Evolutionary conservation across 1,284 basidiomycete genomes (phyloP).

Genomic region (Tilletiopsis washingtonensis): DNA sequence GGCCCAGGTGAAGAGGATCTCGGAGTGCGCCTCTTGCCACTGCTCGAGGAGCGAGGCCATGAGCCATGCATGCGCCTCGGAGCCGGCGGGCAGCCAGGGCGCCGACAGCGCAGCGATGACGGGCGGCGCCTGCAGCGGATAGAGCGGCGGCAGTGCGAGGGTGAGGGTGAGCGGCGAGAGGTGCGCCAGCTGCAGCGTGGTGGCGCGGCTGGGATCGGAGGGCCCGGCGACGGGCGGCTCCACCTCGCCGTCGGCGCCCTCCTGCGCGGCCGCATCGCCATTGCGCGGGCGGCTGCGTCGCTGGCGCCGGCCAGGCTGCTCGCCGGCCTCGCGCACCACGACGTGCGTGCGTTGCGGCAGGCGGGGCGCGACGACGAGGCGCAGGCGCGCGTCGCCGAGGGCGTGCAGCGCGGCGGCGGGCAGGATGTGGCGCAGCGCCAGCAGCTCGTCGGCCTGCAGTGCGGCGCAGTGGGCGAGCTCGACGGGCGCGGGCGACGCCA

Average conservation of each 20-base stretch:
- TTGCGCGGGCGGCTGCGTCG: not conserved
- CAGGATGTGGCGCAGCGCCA: conserved; percentile 9
- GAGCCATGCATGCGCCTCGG: too few species aligned
- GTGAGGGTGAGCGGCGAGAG: too few species aligned
- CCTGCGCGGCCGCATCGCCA: not conserved
- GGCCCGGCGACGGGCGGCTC: not conserved
- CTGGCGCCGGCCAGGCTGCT: not conserved
- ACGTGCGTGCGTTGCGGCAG: not conserved
- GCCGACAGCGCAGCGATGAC: too few species aligned
- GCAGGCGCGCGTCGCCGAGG: not conserved
- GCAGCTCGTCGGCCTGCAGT: conserved; percentile 4
- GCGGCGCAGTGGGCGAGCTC: not conserved
- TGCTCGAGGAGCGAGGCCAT: not conserved
- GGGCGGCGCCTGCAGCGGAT: too few species aligned
- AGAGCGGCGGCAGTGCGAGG: too few species aligned
- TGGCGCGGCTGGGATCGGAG: too few species aligned
- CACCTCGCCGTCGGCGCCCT: not conserved
- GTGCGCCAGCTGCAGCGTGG: too few species aligned
- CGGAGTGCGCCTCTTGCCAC: conserved; percentile 8
- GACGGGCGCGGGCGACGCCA: too few species aligned
- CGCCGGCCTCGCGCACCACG: not conserved
- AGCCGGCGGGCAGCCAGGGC: too few species aligned
- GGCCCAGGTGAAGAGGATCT: conserved; percentile 8
- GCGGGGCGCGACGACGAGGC: not conserved
- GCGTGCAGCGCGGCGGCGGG: not conserved